These are phyloP conservation scores for Termitomyces sp. DNA, from an alignment of 768 basidiomycete genomes.

Conservation along the genomic window DNA sequence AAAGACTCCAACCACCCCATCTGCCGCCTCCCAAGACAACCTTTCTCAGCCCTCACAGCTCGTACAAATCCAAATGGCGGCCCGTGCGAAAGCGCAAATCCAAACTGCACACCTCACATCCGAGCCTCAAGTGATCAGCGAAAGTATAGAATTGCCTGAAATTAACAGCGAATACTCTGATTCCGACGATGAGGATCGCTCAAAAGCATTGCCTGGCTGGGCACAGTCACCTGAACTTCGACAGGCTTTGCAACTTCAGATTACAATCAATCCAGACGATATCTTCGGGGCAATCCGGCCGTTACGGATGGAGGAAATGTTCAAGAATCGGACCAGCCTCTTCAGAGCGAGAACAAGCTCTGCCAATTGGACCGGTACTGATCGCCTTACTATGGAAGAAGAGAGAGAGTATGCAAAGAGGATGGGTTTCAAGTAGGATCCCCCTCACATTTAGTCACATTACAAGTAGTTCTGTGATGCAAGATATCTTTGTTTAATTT, in stretches of 20 bases:
- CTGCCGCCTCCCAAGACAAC: constrained; percentile 39
- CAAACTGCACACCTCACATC: constrained; percentile 46
- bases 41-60: constrained; percentile 55
- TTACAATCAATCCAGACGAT: constrained; percentile 83
- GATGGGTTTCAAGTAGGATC: constrained; percentile 73
- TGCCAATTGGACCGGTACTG: constrained; percentile 95
- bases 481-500: too few species aligned
- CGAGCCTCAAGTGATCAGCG: constrained; percentile 51
- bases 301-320: constrained; percentile 90
- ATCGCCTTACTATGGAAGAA: constrained; percentile 78
- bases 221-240: constrained; percentile 86
- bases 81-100: constrained; percentile 60
- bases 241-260: constrained; percentile 75
- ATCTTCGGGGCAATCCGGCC: constrained; percentile 89
- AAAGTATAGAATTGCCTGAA: constrained; percentile 89
- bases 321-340: constrained; percentile 67
- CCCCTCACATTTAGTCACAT: background rate
- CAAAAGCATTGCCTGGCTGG: constrained; percentile 78
- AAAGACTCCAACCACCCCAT: constrained; percentile 30
- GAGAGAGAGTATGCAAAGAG: constrained; percentile 81
- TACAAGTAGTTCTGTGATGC: too few species aligned
- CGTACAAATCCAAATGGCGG: constrained; percentile 65
- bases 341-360: constrained; percentile 91
- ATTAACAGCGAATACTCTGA: constrained; percentile 97
- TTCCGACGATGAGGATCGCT: constrained; percentile 85